Evolutionary conservation across 1,139 yeast genomes (phyloP).

Genomic region (Suhomyces coccinellae): DNA sequence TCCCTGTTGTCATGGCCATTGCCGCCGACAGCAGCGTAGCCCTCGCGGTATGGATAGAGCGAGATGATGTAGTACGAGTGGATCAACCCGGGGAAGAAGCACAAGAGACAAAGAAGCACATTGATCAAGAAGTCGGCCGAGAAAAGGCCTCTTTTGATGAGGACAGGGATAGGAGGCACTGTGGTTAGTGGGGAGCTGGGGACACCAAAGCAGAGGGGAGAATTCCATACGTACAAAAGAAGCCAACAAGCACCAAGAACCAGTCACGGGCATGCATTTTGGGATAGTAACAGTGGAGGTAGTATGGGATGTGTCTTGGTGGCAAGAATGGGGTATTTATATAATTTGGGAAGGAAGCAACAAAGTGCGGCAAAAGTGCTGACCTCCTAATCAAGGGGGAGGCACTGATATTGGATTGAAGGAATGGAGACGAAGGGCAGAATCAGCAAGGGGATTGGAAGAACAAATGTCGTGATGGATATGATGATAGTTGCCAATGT

Average conservation of each 20-base stretch:
- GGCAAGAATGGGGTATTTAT: constrained; percentile 5
- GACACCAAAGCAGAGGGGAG: neutral
- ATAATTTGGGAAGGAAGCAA: neutral
- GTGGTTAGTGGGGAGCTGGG: constrained; percentile 10
- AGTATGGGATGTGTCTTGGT: neutral
- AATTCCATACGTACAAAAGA: constrained; percentile 38
- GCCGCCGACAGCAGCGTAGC: constrained; percentile 30
- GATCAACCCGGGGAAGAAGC: constrained; percentile 78
- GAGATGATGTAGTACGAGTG: constrained; percentile 64
- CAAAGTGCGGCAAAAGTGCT: too few relatives aligned
- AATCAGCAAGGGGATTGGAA: too few relatives aligned
- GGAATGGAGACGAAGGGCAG: too few relatives aligned
- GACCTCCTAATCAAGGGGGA: too few relatives aligned
- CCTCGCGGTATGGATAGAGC: constrained; percentile 50
- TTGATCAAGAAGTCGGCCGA: constrained; percentile 73
- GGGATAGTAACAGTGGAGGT: neutral
- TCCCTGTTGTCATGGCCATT: constrained; percentile 33
- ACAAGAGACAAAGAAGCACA: constrained; percentile 70
- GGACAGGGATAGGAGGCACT: constrained; percentile 81
- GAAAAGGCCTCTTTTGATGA: constrained; percentile 71
- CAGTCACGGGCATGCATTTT: constrained; percentile 72
- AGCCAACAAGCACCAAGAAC: constrained; percentile 75
- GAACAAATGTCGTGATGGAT: too few relatives aligned
- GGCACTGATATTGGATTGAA: too few relatives aligned
- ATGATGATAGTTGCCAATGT: too few relatives aligned